Evolutionary conservation across 1,284 basidiomycete genomes (phyloP).

Genomic region (Apiotrichum akiyoshidainum): DNA sequence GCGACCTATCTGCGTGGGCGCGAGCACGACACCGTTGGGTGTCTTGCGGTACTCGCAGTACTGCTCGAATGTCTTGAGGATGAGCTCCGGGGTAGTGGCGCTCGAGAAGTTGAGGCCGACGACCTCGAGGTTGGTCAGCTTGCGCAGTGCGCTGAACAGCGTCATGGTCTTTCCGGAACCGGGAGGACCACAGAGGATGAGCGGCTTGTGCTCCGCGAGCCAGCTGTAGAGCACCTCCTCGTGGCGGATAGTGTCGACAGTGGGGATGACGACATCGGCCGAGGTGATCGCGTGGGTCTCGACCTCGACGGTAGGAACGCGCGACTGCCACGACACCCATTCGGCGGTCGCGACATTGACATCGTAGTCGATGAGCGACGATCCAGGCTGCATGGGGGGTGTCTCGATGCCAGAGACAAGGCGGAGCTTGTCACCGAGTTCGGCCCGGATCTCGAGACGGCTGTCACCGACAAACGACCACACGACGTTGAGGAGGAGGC

Average conservation of each 20-base stretch:
- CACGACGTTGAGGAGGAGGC: constrained; percentile 86
- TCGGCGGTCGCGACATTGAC: constrained; percentile 81
- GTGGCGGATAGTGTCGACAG: constrained; percentile 96
- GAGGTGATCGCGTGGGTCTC: constrained; percentile 94
- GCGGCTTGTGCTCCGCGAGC: constrained; percentile 97
- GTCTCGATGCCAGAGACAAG: constrained; percentile 85
- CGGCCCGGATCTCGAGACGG: constrained; percentile 79
- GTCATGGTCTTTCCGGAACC: constrained; percentile 99
- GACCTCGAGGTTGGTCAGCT: constrained; percentile 97
- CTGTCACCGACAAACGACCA: constrained; percentile 99
- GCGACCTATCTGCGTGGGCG: constrained; percentile 89
- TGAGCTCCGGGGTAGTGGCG: constrained; percentile 94
- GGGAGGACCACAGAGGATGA: constrained; percentile 97
- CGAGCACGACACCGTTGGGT: constrained; percentile 89
- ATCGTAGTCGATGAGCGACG: constrained; percentile 91
- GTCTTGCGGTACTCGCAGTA: constrained; percentile 99
- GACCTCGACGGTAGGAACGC: constrained; percentile 92
- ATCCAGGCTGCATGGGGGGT: constrained; percentile 69
- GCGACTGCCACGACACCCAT: constrained; percentile 87
- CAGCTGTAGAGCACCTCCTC: constrained; percentile 98
- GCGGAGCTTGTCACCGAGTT: constrained; percentile 84
- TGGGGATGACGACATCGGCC: constrained; percentile 95
- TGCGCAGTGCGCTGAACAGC: constrained; percentile 95
- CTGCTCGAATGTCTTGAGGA: constrained; percentile 99
- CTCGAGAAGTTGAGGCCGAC: constrained; percentile 99